Conservation (phyloP, 2,329 filamentous ascomycete species). For the Chaetomiaceae sp. region DNA sequence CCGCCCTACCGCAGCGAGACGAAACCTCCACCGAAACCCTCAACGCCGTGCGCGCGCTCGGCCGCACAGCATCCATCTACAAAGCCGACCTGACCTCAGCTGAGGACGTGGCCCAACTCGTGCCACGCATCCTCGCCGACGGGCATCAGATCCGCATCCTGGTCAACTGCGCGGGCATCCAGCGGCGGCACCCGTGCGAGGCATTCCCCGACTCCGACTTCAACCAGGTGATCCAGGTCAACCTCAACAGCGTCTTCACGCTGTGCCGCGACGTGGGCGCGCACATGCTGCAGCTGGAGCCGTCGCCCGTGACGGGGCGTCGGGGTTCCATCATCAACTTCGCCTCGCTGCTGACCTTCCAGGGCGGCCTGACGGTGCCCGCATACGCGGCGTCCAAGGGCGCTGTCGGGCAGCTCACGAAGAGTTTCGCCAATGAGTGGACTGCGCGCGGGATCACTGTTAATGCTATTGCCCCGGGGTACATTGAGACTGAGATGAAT, state of each 20-base stretch:
- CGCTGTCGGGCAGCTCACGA: conserved; percentile 78
- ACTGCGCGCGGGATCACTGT: conserved; percentile 72
- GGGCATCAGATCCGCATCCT: conserved; percentile 68
- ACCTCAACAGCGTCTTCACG: conserved; percentile 76
- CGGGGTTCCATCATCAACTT: conserved; percentile 79
- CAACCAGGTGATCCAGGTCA: conserved; percentile 80
- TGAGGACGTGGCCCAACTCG: conserved; percentile 56
- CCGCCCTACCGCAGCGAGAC: conserved; percentile 30
- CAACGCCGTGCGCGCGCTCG: conserved; percentile 57
- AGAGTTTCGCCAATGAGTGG: conserved; percentile 85
- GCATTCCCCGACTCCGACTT: conserved; percentile 74
- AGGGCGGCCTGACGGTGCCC: conserved; percentile 82
- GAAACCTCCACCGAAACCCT: conserved; percentile 48
- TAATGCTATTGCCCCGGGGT: conserved; percentile 85
- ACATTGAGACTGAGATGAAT: conserved; percentile 95
- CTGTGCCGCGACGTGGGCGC: conserved; percentile 72
- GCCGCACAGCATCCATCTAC: conserved; percentile 64
- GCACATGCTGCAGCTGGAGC: conserved; percentile 64
- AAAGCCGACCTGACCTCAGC: conserved; percentile 62
- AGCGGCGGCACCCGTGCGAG: conserved; percentile 70
- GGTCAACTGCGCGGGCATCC: conserved; percentile 83
- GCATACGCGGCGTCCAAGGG: conserved; percentile 86
- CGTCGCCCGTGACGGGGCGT: conserved; percentile 46
- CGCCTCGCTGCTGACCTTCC: conserved; percentile 74
- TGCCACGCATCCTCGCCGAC: conserved; percentile 57